phyloP scores from a whole-genome alignment of 352 stramenopile species.

The Pythium phragmiticola region DNA sequence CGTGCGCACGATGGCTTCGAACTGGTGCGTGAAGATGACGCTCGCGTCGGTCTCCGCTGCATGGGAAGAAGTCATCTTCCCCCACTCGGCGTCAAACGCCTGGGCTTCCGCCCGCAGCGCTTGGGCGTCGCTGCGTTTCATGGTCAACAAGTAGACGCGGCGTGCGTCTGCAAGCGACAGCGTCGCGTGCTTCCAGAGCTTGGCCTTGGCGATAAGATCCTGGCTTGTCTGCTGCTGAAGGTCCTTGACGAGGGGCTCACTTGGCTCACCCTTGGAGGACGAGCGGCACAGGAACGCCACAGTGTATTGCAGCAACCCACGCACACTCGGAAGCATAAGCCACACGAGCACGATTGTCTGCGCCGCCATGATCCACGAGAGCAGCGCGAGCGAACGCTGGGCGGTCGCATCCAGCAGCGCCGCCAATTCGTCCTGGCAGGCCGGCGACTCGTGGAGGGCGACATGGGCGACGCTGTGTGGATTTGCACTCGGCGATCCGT shows the following conservation, averaged over 20 bases:
- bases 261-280: background rate
- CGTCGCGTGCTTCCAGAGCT: slow-evolving; percentile 11
- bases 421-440: slow-evolving; percentile 28
- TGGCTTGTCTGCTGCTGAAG: slow-evolving; percentile 6
- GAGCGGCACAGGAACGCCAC: background rate
- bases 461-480: slow-evolving; percentile 1
- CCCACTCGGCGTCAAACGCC: slow-evolving; percentile 33
- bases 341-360: slow-evolving; percentile 20
- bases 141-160: slow-evolving; percentile 26
- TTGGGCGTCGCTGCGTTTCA: slow-evolving; percentile 20
- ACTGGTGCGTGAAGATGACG: slow-evolving; percentile 43
- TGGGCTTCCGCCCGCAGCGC: slow-evolving; percentile 9
- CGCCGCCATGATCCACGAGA: slow-evolving; percentile 21
- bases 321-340: slow-evolving; percentile 23
- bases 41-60: background rate
- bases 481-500: background rate
- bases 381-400: slow-evolving; percentile 8
- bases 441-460: slow-evolving; percentile 19
- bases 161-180: slow-evolving; percentile 24
- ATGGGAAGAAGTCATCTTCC: slow-evolving; percentile 19
- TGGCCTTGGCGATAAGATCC: background rate
- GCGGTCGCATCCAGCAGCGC: slow-evolving; percentile 26
- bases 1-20: slow-evolving; percentile 58
- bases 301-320: background rate
- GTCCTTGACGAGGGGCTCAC: background rate